Evolutionary conservation across 805 yeast species (phyloP), one percentile per base, ranked within the genome.

Genomic region (Hanseniaspora guilliermondii): DNA sequence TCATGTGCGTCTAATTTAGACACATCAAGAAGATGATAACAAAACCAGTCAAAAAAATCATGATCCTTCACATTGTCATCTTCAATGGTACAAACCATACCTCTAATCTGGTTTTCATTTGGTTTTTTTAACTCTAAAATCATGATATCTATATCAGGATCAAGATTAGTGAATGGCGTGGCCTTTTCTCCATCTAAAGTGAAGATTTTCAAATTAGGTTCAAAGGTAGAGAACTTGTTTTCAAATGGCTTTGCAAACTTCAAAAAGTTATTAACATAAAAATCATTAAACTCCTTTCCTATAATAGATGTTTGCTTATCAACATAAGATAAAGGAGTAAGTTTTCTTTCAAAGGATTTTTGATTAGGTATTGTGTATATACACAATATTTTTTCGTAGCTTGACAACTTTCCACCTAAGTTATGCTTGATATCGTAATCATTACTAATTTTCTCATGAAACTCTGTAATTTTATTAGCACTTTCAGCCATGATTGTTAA

Each of bases 321-420:
- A 32, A 63, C 67, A 44, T 62, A 60, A 1, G 68, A 62, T 54
- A 53, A 53, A 55, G 14, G 58, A 6, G 14, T 30, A 30, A 30
- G 4, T 55, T 1, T 41, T 33, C 38, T 60, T 53, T 58, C 72
- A 25, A 16, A 19, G 12, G 12, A 3, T 6, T 19, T 21, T 6
- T 42, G 16, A 19, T 4, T 4, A 30, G 53, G 45, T 6, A 48
- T 65, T 6, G 74, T 64, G 61, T 71, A 72, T 12, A 72, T 58
- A 9, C 71, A 70, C 30, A 70, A 56, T 47, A 73, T 61, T 58
- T 70, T 72, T 58, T 71, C 67, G 52, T 62, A 72, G 1, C 74
- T 70, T 1, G 76, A 73, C 24, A 60, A 32, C 48, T 66, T 62
- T 12, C 19, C 33, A 8, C 56, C 54, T 6, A 42, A 33, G 14